phyloP scores from a whole-genome alignment of 495 filamentous ascomycete genomes.

The Parathielavia hyrcaniae region DNA sequence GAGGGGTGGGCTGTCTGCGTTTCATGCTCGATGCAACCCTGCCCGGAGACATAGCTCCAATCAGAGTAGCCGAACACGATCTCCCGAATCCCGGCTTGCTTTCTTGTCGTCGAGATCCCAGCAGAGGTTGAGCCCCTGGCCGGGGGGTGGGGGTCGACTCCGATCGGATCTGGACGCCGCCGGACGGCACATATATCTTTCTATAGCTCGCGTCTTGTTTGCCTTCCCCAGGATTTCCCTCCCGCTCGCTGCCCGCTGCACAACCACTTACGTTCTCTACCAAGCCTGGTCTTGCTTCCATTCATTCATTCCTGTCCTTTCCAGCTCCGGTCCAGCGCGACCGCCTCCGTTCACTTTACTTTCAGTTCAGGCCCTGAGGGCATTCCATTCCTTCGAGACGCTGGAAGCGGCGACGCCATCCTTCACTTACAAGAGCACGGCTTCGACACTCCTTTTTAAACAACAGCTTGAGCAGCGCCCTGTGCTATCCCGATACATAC shows the following conservation, averaged over 20 bases:
- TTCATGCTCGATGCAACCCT: constrained; percentile 8
- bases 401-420: background rate
- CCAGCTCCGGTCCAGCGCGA: background rate
- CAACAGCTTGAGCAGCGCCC: background rate
- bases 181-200: background rate
- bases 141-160: background rate
- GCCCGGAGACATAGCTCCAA: background rate
- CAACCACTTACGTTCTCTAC: constrained; percentile 6
- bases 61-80: background rate
- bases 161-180: background rate
- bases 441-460: background rate
- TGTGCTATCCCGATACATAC: too few relatives aligned
- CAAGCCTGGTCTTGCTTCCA: constrained; percentile 5
- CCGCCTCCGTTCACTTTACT: background rate
- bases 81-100: background rate
- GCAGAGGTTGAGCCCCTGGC: background rate
- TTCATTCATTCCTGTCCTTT: constrained; percentile 2
- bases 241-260: background rate
- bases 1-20: constrained; percentile 1
- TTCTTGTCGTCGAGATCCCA: background rate
- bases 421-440: background rate
- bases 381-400: constrained; percentile 9
- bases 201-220: background rate
- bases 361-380: constrained; percentile 1
- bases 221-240: background rate